Evolutionary conservation across 2,329 filamentous ascomycete species (phyloP).

Genomic region (Colletotrichum filicis): DNA sequence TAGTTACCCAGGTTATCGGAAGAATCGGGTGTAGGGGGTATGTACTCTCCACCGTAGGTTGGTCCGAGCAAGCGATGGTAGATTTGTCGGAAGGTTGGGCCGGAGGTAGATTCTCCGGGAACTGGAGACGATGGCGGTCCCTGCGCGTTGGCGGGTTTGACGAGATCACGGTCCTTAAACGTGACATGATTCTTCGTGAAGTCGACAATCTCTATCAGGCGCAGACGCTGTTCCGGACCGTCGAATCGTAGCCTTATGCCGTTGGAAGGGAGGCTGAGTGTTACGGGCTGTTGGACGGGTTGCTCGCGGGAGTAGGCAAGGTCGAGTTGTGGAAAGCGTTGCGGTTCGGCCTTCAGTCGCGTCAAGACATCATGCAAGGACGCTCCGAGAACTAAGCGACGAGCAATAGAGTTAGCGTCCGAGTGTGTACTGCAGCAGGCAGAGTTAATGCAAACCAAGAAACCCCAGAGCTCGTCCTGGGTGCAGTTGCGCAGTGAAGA

Average conservation of each 20-base stretch:
- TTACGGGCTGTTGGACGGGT: slow-evolving; percentile 80
- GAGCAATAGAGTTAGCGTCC: slow-evolving; percentile 33
- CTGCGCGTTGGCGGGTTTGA: slow-evolving; percentile 67
- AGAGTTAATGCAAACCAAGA: slow-evolving; percentile 50
- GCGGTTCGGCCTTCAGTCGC: slow-evolving; percentile 87
- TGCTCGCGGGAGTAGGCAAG: slow-evolving; percentile 80
- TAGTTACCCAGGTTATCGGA: slow-evolving; percentile 77
- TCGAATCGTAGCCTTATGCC: slow-evolving; percentile 93
- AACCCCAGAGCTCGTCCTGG: slow-evolving; percentile 76
- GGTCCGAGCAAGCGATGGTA: slow-evolving; percentile 95
- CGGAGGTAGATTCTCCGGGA: slow-evolving; percentile 52
- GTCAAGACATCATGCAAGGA: slow-evolving; percentile 92
- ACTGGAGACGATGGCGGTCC: slow-evolving; percentile 41
- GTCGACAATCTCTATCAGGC: slow-evolving; percentile 90
- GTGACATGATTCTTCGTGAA: slow-evolving; percentile 86
- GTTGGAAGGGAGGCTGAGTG: slow-evolving; percentile 83
- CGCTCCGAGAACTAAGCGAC: slow-evolving; percentile 78
- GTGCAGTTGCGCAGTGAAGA: slow-evolving; percentile 71
- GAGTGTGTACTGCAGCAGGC: slow-evolving; percentile 32
- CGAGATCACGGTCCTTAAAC: slow-evolving; percentile 83
- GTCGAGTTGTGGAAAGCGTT: slow-evolving; percentile 84
- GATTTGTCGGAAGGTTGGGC: slow-evolving; percentile 87
- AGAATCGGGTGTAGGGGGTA: slow-evolving; percentile 68
- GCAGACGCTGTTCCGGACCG: slow-evolving; percentile 89
- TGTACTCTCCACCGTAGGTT: slow-evolving; percentile 93